Evolutionary conservation across 2,329 filamentous ascomycete species (phyloP).

Genomic region (Epichloe elymi): DNA sequence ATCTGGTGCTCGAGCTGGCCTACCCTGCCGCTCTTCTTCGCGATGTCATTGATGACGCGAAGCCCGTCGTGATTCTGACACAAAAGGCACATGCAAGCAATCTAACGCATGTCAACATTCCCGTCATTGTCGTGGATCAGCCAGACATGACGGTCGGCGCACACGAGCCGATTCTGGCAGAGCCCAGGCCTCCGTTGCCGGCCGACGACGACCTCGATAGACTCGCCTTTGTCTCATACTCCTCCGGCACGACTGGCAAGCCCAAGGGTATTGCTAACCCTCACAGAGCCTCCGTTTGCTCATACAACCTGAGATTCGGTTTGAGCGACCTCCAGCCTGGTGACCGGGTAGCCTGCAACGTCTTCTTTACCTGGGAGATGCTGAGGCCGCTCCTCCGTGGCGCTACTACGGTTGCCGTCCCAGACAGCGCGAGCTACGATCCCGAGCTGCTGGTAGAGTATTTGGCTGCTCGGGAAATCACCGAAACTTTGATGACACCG

Average conservation of each 20-base stretch:
- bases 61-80: slow-evolving; percentile 58
- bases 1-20: slow-evolving; percentile 66
- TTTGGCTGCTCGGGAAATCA: slow-evolving; percentile 51
- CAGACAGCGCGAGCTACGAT: slow-evolving; percentile 67
- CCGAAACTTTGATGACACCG: slow-evolving; percentile 74
- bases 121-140: slow-evolving; percentile 52
- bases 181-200: slow-evolving; percentile 39
- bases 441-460: slow-evolving; percentile 61
- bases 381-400: slow-evolving; percentile 62
- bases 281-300: slow-evolving; percentile 59
- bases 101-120: slow-evolving; percentile 44
- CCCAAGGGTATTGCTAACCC: slow-evolving; percentile 77
- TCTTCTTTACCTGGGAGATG: slow-evolving; percentile 81
- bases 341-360: slow-evolving; percentile 75
- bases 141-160: slow-evolving; percentile 16
- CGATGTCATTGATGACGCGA: slow-evolving; percentile 65
- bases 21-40: slow-evolving; percentile 62
- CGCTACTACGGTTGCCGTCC: slow-evolving; percentile 62
- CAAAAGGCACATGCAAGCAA: slow-evolving; percentile 49
- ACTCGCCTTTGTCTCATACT: slow-evolving; percentile 70
- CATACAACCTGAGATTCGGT: slow-evolving; percentile 59
- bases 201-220: slow-evolving; percentile 57
- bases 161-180: slow-evolving; percentile 11
- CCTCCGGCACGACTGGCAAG: slow-evolving; percentile 62
- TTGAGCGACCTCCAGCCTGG: slow-evolving; percentile 57